Evolutionary conservation across 2,329 filamentous ascomycete species (phyloP).

Genomic region (Nectriaceae sp.): DNA sequence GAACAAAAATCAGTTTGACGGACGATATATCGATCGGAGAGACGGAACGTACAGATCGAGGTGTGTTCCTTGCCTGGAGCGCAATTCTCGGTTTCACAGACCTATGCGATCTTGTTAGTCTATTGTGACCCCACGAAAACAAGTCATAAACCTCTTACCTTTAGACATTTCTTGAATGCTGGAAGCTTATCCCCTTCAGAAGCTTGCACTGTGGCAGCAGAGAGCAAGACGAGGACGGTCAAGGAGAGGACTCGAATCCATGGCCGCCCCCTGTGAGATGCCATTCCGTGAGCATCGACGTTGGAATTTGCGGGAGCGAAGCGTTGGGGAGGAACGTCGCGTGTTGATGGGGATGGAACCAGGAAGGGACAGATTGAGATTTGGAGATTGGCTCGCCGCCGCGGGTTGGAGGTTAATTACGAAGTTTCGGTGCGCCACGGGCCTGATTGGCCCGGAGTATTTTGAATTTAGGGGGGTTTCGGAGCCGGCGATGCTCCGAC

Average conservation of each 20-base stretch:
- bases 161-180: conserved; percentile 84
- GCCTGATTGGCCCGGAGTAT: conserved; percentile 20
- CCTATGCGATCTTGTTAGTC: conserved; percentile 49
- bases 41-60: conserved; percentile 65
- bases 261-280: conserved; percentile 34
- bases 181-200: conserved; percentile 83
- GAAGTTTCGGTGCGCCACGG: conserved; percentile 5
- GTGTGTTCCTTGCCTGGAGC: conserved; percentile 58
- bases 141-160: conserved; percentile 54
- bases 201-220: conserved; percentile 56
- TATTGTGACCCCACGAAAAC: conserved; percentile 2
- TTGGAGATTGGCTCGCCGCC: neutral
- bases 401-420: conserved; percentile 8
- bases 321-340: conserved; percentile 4
- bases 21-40: conserved; percentile 7
- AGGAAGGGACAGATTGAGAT: conserved; percentile 7
- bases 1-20: conserved; percentile 17
- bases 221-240: conserved; percentile 39
- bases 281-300: conserved; percentile 37
- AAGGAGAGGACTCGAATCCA: conserved; percentile 34
- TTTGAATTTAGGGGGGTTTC: neutral
- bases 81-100: conserved; percentile 83
- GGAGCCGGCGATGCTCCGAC: neutral
- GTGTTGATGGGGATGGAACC: neutral
- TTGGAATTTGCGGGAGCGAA: neutral